Base-by-base conservation (phyloP, 1,284 basidiomycete genomes). In the Takashimella koratensis region DNA sequence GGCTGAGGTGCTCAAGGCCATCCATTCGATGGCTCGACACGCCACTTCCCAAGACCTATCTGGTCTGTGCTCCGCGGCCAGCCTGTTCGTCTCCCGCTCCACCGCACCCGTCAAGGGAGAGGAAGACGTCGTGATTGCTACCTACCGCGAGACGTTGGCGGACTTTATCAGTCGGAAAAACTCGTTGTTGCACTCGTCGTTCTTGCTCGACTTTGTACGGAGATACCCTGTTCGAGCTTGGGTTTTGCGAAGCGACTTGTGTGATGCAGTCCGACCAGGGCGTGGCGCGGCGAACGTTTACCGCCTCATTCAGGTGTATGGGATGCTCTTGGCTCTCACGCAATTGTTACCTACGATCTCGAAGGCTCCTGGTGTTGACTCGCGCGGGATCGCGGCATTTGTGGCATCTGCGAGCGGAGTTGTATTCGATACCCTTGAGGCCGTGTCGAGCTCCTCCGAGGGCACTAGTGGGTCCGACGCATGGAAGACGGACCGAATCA, bases 81-180 rank as follows among this genome's bases (percentile, higher is more conserved):
- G 85, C 61, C 73, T 91, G 4, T 93, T 90, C 70, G 75, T 94
- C 6, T 80, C 84, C 19, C 84, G 82, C 62, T 71, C 83, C 1
- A 36, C 30, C 30, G 75, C 89, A 52, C 50, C 78, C 70, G n/a
- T 51, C 20, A 47, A 58, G 19, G 43, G 58, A 24, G 41, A 47
- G 27, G 45, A 49, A 45, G 30, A 36, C 16, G 16, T 36, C 16
- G 58, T 86, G 5, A 59, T 84, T 2, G 71, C 77, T 22, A 74
- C 80, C 6, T 95, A 96, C 71, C 79, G 79, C 43, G 77, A 78
- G 54, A 91, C 90, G 0, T 74, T 95, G 21, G 66, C 78, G 16
- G 90, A 94, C 74, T 96, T 90, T 69, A 78, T 88, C 53, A 83
- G 83, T 8, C 83, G 89, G 54, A 96, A 95, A 76, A 82, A 84